Percentiles rank a stretch among this genome's conserved stretches.
These are phyloP conservation scores for Isatis lusitanica DNA, from an alignment of 441 rosid species.

Conservation along the genomic window DNA sequence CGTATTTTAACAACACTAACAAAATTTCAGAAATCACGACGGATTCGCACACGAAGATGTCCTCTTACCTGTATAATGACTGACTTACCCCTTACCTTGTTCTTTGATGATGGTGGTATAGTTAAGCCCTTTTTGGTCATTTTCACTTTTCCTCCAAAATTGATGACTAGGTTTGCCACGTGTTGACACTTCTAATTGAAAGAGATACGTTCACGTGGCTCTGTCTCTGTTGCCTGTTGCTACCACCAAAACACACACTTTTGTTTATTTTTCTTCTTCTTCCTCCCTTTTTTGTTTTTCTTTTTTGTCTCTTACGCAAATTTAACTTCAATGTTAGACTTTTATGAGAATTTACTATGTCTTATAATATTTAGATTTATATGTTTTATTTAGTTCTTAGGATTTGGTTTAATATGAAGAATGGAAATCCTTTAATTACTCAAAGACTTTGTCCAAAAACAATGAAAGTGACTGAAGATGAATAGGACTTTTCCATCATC, in stretches of 20 bases:
- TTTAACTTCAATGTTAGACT: neutral
- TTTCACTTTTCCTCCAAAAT: neutral
- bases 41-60: slow-evolving; percentile 36
- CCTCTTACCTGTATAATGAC: slow-evolving; percentile 2
- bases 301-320: neutral
- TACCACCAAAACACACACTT: slow-evolving; percentile 32
- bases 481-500: slow-evolving; percentile 31
- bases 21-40: slow-evolving; percentile 2
- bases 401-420: neutral
- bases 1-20: slow-evolving; percentile 14
- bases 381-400: slow-evolving; percentile 2
- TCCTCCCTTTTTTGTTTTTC: neutral
- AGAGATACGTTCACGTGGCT: slow-evolving; percentile 43
- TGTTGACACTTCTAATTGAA: slow-evolving; percentile 26
- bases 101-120: neutral
- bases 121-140: neutral
- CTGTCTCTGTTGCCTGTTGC: slow-evolving; percentile 35
- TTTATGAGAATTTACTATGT: neutral
- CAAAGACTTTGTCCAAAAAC: slow-evolving; percentile 24
- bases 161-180: slow-evolving; percentile 43
- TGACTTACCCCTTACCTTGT: neutral
- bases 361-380: neutral
- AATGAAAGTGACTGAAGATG: slow-evolving; percentile 28
- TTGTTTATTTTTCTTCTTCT: neutral
- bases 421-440: slow-evolving; percentile 6